Base-by-base conservation (phyloP, 164 flowering plant genomes). In the Umbellularia californica region DNA sequence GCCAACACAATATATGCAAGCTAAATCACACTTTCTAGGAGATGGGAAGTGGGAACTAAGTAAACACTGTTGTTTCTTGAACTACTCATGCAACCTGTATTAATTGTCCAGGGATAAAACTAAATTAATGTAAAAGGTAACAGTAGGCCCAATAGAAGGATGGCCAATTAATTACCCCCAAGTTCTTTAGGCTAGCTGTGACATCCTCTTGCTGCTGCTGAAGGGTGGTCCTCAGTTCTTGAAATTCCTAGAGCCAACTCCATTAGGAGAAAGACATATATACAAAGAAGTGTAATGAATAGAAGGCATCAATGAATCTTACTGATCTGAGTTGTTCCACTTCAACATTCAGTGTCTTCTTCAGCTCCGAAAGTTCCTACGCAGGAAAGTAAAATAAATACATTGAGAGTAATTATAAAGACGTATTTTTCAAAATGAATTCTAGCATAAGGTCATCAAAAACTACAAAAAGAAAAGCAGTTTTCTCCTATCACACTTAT, bases 141-240 rank as follows among this genome's bases (percentile, higher is more conserved):
- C 41, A 64, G 24, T 64, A 24, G 27, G 19, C 27, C 67, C 10
- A 24, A 20, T 67, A 67, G 35, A 30, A 12, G 70, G 41, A 67
- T 28, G 27, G 24, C 24, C 13, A 67, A 27, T 27, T n/a, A n/a
- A 17, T 50, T 81, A 81, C 83, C 81, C 72, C 79, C 64, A 81
- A 69, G 77, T 83, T 88, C 77, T 67, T 86, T 33, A 94, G 78
- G 83, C 95, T 89, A 60, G 90, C 74, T 69, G 88, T 77, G 6
- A 91, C 94, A 83, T 93, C 97, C 63, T 94, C 98, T 74, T 92
- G 97, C 77, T 94, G 98, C 78, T 94, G 92, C 77, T 89, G 90
- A 64, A 94, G 94, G 52, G 92, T 92, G 68, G 81, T 88, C 82
- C 88, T 89, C 77, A 95, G 79, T 22, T 87, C 97, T 90, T 93